A percentile compares a stretch with the other conserved stretches of the same genome.
Evolutionary conservation across 805 yeast species (phyloP).

Genomic region (Wickerhamiella qilinensis): DNA sequence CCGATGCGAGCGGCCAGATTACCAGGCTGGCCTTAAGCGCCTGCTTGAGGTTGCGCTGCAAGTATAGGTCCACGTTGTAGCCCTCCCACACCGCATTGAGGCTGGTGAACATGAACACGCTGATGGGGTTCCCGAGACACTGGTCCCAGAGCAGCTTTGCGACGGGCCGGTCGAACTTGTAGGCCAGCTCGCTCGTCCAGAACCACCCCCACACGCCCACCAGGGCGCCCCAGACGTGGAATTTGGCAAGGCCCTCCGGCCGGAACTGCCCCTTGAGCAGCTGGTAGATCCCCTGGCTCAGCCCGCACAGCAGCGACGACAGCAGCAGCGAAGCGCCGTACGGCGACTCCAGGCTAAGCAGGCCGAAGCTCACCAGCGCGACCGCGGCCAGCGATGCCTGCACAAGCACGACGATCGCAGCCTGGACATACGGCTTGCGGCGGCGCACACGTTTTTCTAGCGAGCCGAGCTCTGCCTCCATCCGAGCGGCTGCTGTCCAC

Average conservation of each 20-base stretch:
- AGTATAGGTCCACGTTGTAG: conserved; percentile 17
- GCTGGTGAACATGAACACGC: conserved; percentile 19
- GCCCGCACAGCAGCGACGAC: conserved; percentile 19
- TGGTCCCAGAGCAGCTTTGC: conserved; percentile 20
- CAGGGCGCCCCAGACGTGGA: conserved; percentile 24
- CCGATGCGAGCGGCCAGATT: conserved; percentile 17
- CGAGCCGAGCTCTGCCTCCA: conserved; percentile 13
- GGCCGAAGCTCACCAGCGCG: conserved; percentile 13
- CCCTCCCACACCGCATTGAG: conserved; percentile 25
- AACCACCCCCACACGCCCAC: conserved; percentile 23
- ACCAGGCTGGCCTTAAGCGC: conserved; percentile 14
- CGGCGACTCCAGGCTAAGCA: conserved; percentile 13
- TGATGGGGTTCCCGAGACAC: conserved; percentile 20
- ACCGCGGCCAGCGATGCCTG: conserved; percentile 14
- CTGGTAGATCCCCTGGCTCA: conserved; percentile 21
- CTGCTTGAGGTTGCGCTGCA: conserved; percentile 15
- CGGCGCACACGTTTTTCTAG: conserved; percentile 15
- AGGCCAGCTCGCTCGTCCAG: conserved; percentile 22
- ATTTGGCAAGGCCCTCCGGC: conserved; percentile 15
- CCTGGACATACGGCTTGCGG: conserved; percentile 9
- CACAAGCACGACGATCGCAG: conserved; percentile 8
- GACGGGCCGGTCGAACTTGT: conserved; percentile 11
- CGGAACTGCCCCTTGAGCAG: conserved; percentile 11
- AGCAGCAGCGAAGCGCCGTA: conserved; percentile 21
- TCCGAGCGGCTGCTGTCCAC: too few relatives aligned